A percentile compares a stretch with the other conserved stretches of the same genome.
Conservation (phyloP, 768 basidiomycete species). For the Exidia glandulosa region DNA sequence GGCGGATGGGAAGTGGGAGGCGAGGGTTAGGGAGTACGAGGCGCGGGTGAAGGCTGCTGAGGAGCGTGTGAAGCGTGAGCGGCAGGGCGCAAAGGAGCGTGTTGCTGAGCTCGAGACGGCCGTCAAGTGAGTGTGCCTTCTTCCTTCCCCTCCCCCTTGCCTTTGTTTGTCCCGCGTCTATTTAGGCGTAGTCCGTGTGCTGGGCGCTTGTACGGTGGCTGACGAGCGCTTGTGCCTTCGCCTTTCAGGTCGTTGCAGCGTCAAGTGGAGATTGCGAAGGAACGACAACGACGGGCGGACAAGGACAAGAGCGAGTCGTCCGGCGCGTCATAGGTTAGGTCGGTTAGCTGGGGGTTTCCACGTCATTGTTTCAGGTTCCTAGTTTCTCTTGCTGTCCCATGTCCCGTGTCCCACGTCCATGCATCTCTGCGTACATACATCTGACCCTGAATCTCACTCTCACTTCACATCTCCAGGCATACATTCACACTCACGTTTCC, state of each 20-base stretch:
- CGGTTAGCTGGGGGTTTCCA: too few relatives aligned
- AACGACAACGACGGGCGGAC: constrained; percentile 25
- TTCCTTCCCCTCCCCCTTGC: too few relatives aligned
- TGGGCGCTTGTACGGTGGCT: neutral
- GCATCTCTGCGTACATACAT: too few relatives aligned
- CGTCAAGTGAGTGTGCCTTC: constrained; percentile 41
- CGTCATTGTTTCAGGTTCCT: neutral
- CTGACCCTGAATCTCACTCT: too few relatives aligned
- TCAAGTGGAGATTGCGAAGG: constrained; percentile 70
- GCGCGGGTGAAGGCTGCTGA: constrained; percentile 67
- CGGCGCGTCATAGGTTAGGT: neutral
- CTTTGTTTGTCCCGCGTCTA: too few relatives aligned
- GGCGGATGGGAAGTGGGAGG: constrained; percentile 88
- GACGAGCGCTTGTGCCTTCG: neutral
- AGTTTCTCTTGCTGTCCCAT: neutral
- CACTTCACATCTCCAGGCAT: too few relatives aligned
- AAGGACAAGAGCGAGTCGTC: neutral
- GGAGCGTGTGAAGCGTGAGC: constrained; percentile 86
- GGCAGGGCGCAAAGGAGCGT: constrained; percentile 88
- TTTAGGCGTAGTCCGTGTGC: too few relatives aligned
- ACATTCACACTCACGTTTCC: too few relatives aligned
- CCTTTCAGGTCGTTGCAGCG: constrained; percentile 53
- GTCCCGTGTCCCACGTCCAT: too few relatives aligned
- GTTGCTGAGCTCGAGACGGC: constrained; percentile 58
- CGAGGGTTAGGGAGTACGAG: constrained; percentile 90